Percentiles rank a stretch among this genome's conserved stretches.
These are phyloP conservation scores for Eimeria acervulina DNA, from an alignment of 169 alveolate species.

Conservation along the genomic window DNA sequence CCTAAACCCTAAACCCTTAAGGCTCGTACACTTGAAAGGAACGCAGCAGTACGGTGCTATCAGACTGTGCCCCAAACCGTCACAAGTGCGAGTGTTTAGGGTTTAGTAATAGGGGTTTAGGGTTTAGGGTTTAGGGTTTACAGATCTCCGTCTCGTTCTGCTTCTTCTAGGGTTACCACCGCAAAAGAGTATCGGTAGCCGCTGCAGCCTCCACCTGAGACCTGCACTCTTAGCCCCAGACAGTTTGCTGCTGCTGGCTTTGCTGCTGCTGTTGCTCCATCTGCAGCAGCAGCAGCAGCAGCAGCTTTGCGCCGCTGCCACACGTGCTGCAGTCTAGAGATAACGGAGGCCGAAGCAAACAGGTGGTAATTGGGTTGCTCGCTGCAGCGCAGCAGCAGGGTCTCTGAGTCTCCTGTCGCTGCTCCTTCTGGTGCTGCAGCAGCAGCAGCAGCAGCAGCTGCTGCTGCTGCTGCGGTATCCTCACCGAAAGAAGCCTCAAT, in stretches of 20 bases:
- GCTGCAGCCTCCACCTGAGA: no score
- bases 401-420: background rate
- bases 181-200: conserved; percentile 29
- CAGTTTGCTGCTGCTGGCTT: background rate
- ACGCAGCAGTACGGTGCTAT: no score
- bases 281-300: background rate
- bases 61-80: no score
- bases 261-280: background rate
- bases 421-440: background rate
- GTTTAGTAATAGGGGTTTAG: no score
- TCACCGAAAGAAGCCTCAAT: conserved; percentile 10
- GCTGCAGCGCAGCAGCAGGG: conserved; percentile 12
- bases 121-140: no score
- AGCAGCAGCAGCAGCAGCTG: background rate
- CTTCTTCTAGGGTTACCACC: background rate
- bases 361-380: background rate
- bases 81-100: no score
- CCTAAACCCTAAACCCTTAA: conserved; percentile 22
- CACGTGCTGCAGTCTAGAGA: background rate
- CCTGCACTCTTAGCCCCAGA: background rate
- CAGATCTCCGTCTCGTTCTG: no score
- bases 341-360: background rate
- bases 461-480: background rate
- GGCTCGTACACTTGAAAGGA: no score
- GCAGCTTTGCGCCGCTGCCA: background rate